phyloP scores from a whole-genome alignment of 1,284 basidiomycete genomes.

The Pterulicium gracile region DNA sequence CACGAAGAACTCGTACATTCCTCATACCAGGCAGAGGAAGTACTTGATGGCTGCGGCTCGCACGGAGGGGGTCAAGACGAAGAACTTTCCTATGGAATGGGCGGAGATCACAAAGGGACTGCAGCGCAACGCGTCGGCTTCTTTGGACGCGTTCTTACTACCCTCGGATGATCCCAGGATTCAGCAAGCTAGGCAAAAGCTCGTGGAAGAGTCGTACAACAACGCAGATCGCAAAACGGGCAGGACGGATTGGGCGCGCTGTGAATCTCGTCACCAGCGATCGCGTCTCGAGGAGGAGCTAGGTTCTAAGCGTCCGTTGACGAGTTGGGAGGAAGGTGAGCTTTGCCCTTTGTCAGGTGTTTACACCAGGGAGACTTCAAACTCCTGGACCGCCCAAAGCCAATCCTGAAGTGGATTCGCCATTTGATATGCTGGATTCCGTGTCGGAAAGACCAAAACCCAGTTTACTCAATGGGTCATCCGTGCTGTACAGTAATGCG shows the following conservation, averaged over 20 bases:
- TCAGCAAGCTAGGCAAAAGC: conserved; percentile 77
- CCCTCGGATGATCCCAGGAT: conserved; percentile 87
- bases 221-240: conserved; percentile 53
- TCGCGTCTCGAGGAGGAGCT: conserved; percentile 78
- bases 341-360: conserved; percentile 4
- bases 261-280: conserved; percentile 86
- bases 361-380: no score
- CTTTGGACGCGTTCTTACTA: conserved; percentile 87
- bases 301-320: conserved; percentile 79
- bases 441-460: no score
- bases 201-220: conserved; percentile 57
- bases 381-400: no score
- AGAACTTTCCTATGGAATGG: conserved; percentile 64
- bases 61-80: conserved; percentile 21
- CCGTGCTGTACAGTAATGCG: no score
- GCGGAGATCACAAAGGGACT: conserved; percentile 52
- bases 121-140: conserved; percentile 78
- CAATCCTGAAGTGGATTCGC: no score
- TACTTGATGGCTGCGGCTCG: conserved; percentile 77
- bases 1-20: conserved; percentile 91
- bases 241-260: conserved; percentile 84
- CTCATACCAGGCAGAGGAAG: conserved; percentile 85
- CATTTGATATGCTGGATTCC: no score
- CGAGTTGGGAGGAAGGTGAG: conserved; percentile 87
- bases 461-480: no score